Percentiles rank a stretch among this genome's conserved stretches.
Evolutionary conservation across 495 filamentous ascomycete genomes (phyloP).

Genomic region (Xylaria cubensis): DNA sequence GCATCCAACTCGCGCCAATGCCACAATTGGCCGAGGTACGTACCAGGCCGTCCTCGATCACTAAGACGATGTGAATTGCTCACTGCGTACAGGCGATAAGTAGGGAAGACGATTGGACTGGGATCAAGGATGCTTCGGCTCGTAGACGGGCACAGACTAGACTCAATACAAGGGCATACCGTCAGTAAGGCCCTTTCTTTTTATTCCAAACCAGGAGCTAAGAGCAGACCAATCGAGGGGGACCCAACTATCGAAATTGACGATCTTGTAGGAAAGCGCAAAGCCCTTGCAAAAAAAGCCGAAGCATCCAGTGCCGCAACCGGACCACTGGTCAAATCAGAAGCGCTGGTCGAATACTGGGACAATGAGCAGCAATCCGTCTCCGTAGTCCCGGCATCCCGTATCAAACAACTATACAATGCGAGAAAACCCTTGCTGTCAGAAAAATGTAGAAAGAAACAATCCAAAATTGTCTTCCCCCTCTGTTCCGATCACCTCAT

Average conservation of each 20-base stretch:
- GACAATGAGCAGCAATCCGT: conserved; percentile 45
- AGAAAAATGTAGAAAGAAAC: conserved; percentile 37
- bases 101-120: conserved; percentile 53
- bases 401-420: conserved; percentile 49
- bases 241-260: conserved; percentile 35
- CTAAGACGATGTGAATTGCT: conserved; percentile 36
- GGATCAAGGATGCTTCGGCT: conserved; percentile 44
- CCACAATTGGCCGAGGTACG: conserved; percentile 51
- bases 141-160: conserved; percentile 48
- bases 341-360: conserved; percentile 49
- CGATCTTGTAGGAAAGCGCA: conserved; percentile 45
- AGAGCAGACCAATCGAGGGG: conserved; percentile 27
- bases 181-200: conserved; percentile 43
- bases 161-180: conserved; percentile 51
- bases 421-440: conserved; percentile 42
- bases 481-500: conserved; percentile 53
- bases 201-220: conserved; percentile 31
- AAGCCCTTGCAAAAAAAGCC: conserved; percentile 43
- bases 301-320: conserved; percentile 35
- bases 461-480: conserved; percentile 44
- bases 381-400: conserved; percentile 42
- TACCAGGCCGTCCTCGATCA: conserved; percentile 31
- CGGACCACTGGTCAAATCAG: conserved; percentile 39
- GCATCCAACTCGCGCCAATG: conserved; percentile 47
- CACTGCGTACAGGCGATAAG: conserved; percentile 41